These are phyloP conservation scores for Elaeis guineensis DNA, from an alignment of 176 grass and related monocot genomes.

Conservation along the genomic window DNA sequence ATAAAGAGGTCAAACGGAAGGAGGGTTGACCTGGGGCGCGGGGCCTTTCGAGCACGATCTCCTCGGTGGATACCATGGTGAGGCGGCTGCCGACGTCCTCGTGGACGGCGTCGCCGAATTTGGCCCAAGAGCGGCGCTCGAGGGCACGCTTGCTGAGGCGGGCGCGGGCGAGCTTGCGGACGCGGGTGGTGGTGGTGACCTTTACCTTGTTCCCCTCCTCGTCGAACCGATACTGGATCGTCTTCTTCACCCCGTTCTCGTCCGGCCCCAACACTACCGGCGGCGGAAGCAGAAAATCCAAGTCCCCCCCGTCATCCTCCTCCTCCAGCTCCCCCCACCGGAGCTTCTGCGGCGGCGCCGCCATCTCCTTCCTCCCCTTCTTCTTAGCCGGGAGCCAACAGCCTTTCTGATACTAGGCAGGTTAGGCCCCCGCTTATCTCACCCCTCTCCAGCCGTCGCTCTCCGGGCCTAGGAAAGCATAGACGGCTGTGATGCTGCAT, in stretches of 20 bases:
- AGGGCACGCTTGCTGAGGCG: constrained; percentile 62
- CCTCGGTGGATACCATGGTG: constrained; percentile 80
- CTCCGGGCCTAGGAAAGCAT: too few relatives aligned
- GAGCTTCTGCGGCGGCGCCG: constrained; percentile 36
- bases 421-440: too few relatives aligned
- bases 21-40: constrained; percentile 46
- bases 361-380: constrained; percentile 16
- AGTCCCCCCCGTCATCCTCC: constrained; percentile 57
- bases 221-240: constrained; percentile 65
- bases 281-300: constrained; percentile 70
- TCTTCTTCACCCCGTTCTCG: constrained; percentile 63
- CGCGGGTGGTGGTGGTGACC: constrained; percentile 69
- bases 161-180: constrained; percentile 54
- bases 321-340: constrained; percentile 35
- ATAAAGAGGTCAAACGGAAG: neutral
- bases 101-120: constrained; percentile 69
- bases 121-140: constrained; percentile 66
- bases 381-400: too few relatives aligned
- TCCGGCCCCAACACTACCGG: constrained; percentile 59
- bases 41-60: constrained; percentile 75
- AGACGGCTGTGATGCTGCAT: too few relatives aligned
- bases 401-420: neutral
- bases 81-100: constrained; percentile 53
- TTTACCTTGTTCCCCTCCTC: constrained; percentile 71
- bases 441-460: too few relatives aligned